Base-by-base conservation (phyloP, 2,329 filamentous ascomycete species). In the Claviceps capensis region DNA sequence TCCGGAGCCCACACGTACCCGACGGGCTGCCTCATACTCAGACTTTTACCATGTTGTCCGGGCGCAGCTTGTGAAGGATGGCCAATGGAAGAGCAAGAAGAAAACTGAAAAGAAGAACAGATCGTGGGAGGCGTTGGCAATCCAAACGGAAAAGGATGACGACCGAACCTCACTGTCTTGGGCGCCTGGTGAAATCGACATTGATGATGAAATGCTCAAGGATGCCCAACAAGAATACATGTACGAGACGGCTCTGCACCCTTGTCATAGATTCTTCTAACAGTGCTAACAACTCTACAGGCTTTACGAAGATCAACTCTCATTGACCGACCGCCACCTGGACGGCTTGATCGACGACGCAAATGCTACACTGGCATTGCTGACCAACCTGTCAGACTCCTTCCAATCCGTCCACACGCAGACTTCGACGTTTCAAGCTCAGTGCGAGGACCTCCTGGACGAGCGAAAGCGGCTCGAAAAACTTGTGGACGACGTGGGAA, bases 381-480 rank as follows among this genome's bases (percentile, higher is more conserved):
- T 98, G 30, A 83, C 86, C 16, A 82, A 79, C 0, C 76, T 98
- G 16, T 90, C 90, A 14, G 80, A 84, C 60, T 91, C 90, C 5
- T 98, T 98, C 71, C 83, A 84, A 58, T 75, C 84, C 0, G 91
- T 98, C 48, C 89, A 96, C 61, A 74, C 79, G 9, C 91, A 97
- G 69, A 98, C 93, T 0, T 87, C 85, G n/a, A 84, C 86, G 14
- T 97, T 98, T 71, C 87, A 90, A 64, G 81, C 85, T 47, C 89
- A 95, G 67, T 98, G 93, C 68, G 88, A 96, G 63, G 86, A 88
- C 52, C 75, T 98, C 2, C 72, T 97, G 34, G 74, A 79, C 1
- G 90, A 95, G 60, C 89, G 97, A 69, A 81, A 78, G 60, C 81
- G 86, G 23, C 76, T 96, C 42, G 82, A 87, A 55, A 78, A 77